phyloP scores from a whole-genome alignment of 345 rosid genomes.

The thale cress (Arabidopsis thaliana) region TAIR10.1 NC_003075.7:18365001-18365500 shows the following conservation, averaged over 20 bases:
- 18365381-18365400: slow-evolving; percentile 42
- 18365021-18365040: slow-evolving; percentile 15
- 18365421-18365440: slow-evolving; percentile 41
- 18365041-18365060: slow-evolving; percentile 19
- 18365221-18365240: slow-evolving; percentile 40
- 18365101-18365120: slow-evolving; percentile 11
- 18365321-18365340: slow-evolving; percentile 41
- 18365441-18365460: slow-evolving; percentile 32
- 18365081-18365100: slow-evolving; percentile 12
- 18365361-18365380: slow-evolving; percentile 34
- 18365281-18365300: slow-evolving; percentile 26
- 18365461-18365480: slow-evolving; percentile 45
- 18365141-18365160: background rate
- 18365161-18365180: slow-evolving; percentile 11
- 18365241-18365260: slow-evolving; percentile 39
- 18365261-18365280: slow-evolving; percentile 39
- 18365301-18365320: slow-evolving; percentile 36
- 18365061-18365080: slow-evolving; percentile 24
- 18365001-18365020: slow-evolving; percentile 1
- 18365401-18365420: slow-evolving; percentile 33
- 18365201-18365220: background rate
- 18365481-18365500: slow-evolving; percentile 50
- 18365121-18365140: slow-evolving; percentile 9
- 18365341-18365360: slow-evolving; percentile 47
- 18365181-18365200: slow-evolving; percentile 21